phyloP scores from a whole-genome alignment of 129 eudicot species.

The Rutidosis leptorrhynchoides region DNA sequence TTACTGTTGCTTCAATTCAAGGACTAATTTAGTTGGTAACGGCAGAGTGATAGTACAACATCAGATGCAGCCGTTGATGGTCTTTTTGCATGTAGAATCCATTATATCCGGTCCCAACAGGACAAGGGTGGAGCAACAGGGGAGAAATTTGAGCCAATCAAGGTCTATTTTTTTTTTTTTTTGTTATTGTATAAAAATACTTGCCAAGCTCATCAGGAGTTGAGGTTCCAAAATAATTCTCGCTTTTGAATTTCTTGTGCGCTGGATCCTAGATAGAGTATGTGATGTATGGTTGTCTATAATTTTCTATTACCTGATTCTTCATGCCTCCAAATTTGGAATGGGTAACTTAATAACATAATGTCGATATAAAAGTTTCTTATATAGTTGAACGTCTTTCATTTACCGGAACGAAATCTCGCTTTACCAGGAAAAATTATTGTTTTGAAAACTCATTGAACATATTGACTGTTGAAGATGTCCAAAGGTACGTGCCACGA shows the following conservation, averaged over 20 bases:
- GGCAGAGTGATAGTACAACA: conserved; percentile 50
- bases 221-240: no score
- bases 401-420: background rate
- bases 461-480: background rate
- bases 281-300: conserved; percentile 29
- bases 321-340: conserved; percentile 5
- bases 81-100: conserved; percentile 77
- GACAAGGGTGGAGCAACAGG: conserved; percentile 93
- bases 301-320: conserved; percentile 19
- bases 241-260: no score
- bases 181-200: no score
- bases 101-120: conserved; percentile 88
- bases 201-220: no score
- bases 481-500: background rate
- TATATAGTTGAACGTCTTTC: conserved; percentile 27
- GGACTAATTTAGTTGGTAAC: conserved; percentile 78
- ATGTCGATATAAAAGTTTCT: conserved; percentile 18
- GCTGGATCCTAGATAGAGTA: conserved; percentile 20
- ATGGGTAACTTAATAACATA: conserved; percentile 25
- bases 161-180: conserved; percentile 33
- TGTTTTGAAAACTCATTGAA: background rate
- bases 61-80: conserved; percentile 87
- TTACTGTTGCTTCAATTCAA: conserved; percentile 76
- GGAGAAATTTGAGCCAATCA: conserved; percentile 70
- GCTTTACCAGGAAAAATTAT: background rate